Percentiles rank a stretch among this genome's conserved stretches.
phyloP scores from a whole-genome alignment of 2,329 filamentous ascomycete species.

The Aspergillus pseudonomiae region DNA sequence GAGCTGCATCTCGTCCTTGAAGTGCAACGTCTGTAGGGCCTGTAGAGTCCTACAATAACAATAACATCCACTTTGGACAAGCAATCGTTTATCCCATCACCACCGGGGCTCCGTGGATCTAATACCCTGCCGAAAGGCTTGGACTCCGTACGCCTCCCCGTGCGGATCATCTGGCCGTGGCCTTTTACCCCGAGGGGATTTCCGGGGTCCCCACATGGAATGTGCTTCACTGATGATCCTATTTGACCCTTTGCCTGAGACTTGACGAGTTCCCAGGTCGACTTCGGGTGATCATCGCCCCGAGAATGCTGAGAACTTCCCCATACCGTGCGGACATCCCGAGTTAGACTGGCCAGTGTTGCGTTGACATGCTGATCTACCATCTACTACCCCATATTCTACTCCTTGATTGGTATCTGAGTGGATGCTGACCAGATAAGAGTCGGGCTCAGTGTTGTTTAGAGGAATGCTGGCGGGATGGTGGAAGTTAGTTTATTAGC shows the following conservation, averaged over 20 bases:
- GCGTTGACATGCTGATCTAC: neutral
- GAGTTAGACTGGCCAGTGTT: neutral
- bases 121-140: neutral
- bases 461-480: neutral
- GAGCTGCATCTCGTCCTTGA: conserved; percentile 17
- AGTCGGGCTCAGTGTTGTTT: neutral
- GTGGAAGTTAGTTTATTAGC: neutral
- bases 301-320: conserved; percentile 17
- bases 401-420: neutral
- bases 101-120: neutral
- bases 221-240: neutral
- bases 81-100: neutral
- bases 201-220: neutral
- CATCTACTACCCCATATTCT: neutral
- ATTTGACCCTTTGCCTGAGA: neutral
- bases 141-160: neutral
- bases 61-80: neutral
- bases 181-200: neutral
- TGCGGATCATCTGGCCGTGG: neutral
- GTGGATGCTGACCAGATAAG: neutral
- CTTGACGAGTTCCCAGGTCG: neutral
- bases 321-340: neutral
- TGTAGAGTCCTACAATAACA: neutral
- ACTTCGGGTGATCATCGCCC: conserved; percentile 19
- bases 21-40: neutral